Base-by-base conservation (phyloP, 805 yeast species). In the Priceomyces haplophilus region DNA sequence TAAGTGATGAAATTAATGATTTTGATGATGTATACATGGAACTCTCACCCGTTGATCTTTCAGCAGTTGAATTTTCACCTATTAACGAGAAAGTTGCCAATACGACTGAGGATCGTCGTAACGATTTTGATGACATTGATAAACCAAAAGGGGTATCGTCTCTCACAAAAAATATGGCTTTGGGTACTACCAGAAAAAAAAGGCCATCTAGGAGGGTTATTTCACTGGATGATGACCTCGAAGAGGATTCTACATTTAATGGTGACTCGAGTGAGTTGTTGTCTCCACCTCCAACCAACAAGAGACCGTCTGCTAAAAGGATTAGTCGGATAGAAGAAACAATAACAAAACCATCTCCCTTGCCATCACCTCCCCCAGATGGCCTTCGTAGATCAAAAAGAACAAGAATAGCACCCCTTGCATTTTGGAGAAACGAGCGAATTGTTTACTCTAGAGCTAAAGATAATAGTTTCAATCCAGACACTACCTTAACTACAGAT, bases 401-500 rank as follows among this genome's bases (percentile, higher is more conserved):
- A 53, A 76, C 79, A 0, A 76, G 78, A 47, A 73, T 85, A 5
- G 77, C 82, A 3, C 91, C 95, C 0, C 65, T 88, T 48, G 90
- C 88, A 2, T 85, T 75, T 58, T 88, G 96, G 96, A 78, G 85
- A 58, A 86, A 85, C 54, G 96, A 88, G 61, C 70, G 80, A 46
- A 76, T 85, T 23, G 76, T 85, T 3, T 88, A 85, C 54, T 52
- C 65, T 1, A 48, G 65, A 29, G 68, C 70, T 5, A 27, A 49
- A 31, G 65, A 60, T 30, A 53, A 65, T 5, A 60, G 51, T 15
- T 58, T 50, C 13, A 75, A 73, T 43, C 72, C 76, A 4, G 78
- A 77, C 41, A 64, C 72, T 15, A 65, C 70, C 2, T 50, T 68
- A 27, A 54, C 58, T 15, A 50, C 48, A 11, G 69, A 65, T 42